Percentiles rank a stretch among this genome's conserved stretches.
phyloP scores from a whole-genome alignment of 2,329 filamentous ascomycete species.

The Penicillium occitanis region DNA sequence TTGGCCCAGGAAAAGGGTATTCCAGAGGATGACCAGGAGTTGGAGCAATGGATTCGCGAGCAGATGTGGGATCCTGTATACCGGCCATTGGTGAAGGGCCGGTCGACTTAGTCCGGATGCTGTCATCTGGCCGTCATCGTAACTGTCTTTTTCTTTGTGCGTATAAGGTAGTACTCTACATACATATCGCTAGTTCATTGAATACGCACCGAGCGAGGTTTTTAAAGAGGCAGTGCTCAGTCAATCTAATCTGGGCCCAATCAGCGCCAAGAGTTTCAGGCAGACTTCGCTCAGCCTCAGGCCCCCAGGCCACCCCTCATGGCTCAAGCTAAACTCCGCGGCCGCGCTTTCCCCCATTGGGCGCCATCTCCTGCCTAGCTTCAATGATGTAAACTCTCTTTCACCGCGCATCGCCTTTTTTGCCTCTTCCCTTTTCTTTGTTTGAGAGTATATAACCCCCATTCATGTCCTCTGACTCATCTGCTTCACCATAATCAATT shows the following conservation, averaged over 20 bases:
- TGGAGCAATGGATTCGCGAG: constrained; percentile 42
- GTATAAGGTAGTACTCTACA: background rate
- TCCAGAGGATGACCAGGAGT: constrained; percentile 47
- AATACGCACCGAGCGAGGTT: background rate
- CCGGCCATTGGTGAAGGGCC: constrained; percentile 28
- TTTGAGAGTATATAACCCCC: background rate
- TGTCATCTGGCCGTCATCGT: background rate
- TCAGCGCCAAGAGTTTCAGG: background rate
- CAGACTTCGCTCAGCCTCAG: background rate
- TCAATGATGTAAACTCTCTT: constrained; percentile 3
- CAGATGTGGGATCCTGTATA: constrained; percentile 47
- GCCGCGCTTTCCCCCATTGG: background rate
- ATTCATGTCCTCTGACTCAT: background rate
- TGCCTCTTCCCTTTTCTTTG: background rate
- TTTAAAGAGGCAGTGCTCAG: background rate
- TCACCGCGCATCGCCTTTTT: background rate
- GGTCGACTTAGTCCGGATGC: background rate
- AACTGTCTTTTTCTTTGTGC: background rate
- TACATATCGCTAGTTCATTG: background rate
- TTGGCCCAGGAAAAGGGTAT: constrained; percentile 66
- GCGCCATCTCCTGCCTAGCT: background rate
- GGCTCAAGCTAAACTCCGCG: constrained; percentile 1
- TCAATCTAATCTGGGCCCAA: background rate
- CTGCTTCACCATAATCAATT: background rate
- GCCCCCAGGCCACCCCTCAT: background rate